Evolutionary conservation across 164 flowering plant species (phyloP).

Genomic region (Berberis thunbergii): DNA sequence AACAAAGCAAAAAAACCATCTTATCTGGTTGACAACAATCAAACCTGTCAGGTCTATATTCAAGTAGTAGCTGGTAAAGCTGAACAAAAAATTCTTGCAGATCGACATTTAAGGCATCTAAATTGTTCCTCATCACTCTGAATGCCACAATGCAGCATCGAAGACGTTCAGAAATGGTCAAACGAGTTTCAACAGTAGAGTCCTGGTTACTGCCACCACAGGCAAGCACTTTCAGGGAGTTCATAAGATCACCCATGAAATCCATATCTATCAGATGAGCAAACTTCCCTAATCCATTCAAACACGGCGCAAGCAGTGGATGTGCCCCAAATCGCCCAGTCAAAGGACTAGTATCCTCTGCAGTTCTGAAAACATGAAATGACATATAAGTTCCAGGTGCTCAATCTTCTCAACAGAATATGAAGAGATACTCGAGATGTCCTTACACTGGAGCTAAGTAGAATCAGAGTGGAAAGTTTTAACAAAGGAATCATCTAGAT

Average conservation of each 20-base stretch:
- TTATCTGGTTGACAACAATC: not conserved
- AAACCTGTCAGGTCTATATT: constrained; percentile 85
- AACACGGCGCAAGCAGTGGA: constrained; percentile 78
- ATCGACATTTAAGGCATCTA: constrained; percentile 89
- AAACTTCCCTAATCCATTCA: constrained; percentile 81
- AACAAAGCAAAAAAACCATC: not conserved
- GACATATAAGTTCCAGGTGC: not conserved
- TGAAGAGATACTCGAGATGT: too few relatives aligned
- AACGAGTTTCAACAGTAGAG: constrained; percentile 23
- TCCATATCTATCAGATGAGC: constrained; percentile 82
- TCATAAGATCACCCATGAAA: constrained; percentile 89
- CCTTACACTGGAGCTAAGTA: too few relatives aligned
- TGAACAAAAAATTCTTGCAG: constrained; percentile 79
- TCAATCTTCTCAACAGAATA: too few relatives aligned
- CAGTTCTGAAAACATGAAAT: constrained; percentile 17
- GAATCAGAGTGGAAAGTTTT: too few relatives aligned
- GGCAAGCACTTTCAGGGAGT: constrained; percentile 72
- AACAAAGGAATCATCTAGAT: too few relatives aligned
- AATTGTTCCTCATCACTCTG: constrained; percentile 85
- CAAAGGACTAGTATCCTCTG: constrained; percentile 6
- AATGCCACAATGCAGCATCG: constrained; percentile 93
- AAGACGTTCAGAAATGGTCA: constrained; percentile 80
- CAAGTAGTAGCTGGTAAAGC: constrained; percentile 76
- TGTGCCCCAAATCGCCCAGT: constrained; percentile 31
- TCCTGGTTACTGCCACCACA: constrained; percentile 24